A percentile compares a stretch with the other conserved stretches of the same genome.
Conservation (phyloP, 495 filamentous ascomycete genomes). For the Aspergillus egyptiacus region DNA sequence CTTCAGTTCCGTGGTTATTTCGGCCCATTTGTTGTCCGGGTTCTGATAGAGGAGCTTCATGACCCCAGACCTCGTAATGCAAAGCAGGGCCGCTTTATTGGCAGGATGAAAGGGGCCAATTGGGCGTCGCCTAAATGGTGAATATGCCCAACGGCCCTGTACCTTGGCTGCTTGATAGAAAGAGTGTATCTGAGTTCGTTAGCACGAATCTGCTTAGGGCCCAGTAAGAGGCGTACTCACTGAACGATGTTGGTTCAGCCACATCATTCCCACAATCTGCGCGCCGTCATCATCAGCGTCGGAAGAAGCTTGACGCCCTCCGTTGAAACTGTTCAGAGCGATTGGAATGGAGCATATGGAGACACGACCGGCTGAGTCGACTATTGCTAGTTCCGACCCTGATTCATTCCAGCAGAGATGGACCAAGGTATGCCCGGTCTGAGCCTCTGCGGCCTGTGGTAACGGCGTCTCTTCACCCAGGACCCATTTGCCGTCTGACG, state of each 20-base stretch:
- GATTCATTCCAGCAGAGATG: constrained; percentile 78
- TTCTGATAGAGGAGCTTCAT: constrained; percentile 68
- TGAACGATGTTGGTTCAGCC: constrained; percentile 61
- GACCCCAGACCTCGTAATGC: constrained; percentile 61
- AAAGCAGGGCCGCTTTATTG: constrained; percentile 61
- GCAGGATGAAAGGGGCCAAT: constrained; percentile 63
- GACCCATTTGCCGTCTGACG: constrained; percentile 68
- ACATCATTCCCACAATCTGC: constrained; percentile 76
- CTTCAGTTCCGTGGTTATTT: constrained; percentile 63
- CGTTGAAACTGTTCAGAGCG: constrained; percentile 59
- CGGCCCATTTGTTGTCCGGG: constrained; percentile 58
- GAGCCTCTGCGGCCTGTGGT: constrained; percentile 37
- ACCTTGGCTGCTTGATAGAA: constrained; percentile 47
- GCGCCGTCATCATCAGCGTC: constrained; percentile 66
- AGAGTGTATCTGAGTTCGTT: constrained; percentile 36
- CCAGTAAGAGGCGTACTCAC: constrained; percentile 28
- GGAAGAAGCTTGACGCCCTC: constrained; percentile 46
- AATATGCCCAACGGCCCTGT: constrained; percentile 48
- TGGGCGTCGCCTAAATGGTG: constrained; percentile 41
- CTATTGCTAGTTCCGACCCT: constrained; percentile 66
- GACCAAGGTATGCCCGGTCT: constrained; percentile 49
- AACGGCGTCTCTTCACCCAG: constrained; percentile 57
- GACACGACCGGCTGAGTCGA: constrained; percentile 69
- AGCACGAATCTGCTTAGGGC: not conserved
- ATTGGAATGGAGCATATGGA: constrained; percentile 58